Conservation (phyloP, 768 basidiomycete genomes). For the Boletellus ananiceps region DNA sequence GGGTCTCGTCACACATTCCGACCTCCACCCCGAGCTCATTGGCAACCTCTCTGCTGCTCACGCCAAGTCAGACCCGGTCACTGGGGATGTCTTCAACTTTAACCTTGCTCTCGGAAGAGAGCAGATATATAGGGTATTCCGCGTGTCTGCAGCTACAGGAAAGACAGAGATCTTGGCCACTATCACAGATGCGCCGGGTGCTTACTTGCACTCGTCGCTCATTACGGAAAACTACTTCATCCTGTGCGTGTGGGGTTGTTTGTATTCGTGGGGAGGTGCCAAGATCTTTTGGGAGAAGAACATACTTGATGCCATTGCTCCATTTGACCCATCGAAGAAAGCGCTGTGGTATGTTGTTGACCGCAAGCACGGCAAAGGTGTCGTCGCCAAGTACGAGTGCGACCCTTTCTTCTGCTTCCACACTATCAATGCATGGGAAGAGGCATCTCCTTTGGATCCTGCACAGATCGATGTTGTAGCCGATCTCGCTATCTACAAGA, state of each 20-base stretch:
- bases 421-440: conserved; percentile 38
- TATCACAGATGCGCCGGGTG: conserved; percentile 35
- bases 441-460: conserved; percentile 17
- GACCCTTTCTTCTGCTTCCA: conserved; percentile 40
- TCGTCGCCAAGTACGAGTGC: conserved; percentile 35
- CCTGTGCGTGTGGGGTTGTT: conserved; percentile 33
- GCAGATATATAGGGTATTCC: conserved; percentile 33
- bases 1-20: conserved; percentile 24
- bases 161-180: conserved; percentile 33
- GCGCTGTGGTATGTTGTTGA: conserved; percentile 38
- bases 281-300: conserved; percentile 32
- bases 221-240: conserved; percentile 37
- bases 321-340: conserved; percentile 27
- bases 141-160: conserved; percentile 29
- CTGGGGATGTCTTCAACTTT: conserved; percentile 37
- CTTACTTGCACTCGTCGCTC: conserved; percentile 37
- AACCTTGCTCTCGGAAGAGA: conserved; percentile 27
- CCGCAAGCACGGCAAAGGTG: conserved; percentile 32
- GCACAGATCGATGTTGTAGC: conserved; percentile 31
- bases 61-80: conserved; percentile 33
- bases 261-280: conserved; percentile 26
- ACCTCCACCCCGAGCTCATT: conserved; percentile 31
- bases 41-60: conserved; percentile 35
- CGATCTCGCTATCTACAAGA: conserved; percentile 34
- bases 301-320: conserved; percentile 30